Evolutionary conservation across 495 filamentous ascomycete species (phyloP).

Genomic region (Xylaria longipes): DNA sequence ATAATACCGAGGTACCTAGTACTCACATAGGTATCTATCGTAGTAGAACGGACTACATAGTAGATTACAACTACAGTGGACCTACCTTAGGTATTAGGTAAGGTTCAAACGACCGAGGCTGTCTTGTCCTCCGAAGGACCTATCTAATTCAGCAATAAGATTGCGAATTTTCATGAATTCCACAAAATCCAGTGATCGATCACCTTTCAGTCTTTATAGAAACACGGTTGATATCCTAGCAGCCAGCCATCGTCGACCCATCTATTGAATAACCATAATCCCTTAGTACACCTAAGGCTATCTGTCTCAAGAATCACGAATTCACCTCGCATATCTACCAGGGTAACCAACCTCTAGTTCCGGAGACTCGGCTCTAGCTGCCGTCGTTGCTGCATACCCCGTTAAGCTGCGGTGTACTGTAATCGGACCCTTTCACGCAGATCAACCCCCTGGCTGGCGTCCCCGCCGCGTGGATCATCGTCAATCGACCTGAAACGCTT

Average conservation of each 20-base stretch:
- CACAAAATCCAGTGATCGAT: neutral
- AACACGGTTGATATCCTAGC: neutral
- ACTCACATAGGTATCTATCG: too few species aligned
- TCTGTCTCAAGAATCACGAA: neutral
- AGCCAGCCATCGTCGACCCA: neutral
- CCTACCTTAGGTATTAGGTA: too few species aligned
- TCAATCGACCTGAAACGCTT: slow-evolving; percentile 4
- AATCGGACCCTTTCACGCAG: neutral
- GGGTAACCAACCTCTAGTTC: neutral
- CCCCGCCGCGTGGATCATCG: neutral
- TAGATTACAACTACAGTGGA: too few species aligned
- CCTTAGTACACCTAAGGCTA: neutral
- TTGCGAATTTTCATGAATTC: neutral
- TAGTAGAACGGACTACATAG: too few species aligned
- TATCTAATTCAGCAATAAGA: neutral
- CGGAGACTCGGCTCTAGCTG: slow-evolving; percentile 24
- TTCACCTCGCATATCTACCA: neutral
- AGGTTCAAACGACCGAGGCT: neutral
- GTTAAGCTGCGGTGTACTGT: neutral
- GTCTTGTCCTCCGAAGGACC: neutral
- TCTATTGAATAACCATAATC: neutral
- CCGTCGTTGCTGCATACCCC: neutral
- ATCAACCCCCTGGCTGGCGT: neutral
- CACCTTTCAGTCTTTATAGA: neutral
- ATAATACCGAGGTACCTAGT: too few species aligned